phyloP scores from a whole-genome alignment of 1,284 basidiomycete genomes.

The Cystobasidiaceae sp. region DNA sequence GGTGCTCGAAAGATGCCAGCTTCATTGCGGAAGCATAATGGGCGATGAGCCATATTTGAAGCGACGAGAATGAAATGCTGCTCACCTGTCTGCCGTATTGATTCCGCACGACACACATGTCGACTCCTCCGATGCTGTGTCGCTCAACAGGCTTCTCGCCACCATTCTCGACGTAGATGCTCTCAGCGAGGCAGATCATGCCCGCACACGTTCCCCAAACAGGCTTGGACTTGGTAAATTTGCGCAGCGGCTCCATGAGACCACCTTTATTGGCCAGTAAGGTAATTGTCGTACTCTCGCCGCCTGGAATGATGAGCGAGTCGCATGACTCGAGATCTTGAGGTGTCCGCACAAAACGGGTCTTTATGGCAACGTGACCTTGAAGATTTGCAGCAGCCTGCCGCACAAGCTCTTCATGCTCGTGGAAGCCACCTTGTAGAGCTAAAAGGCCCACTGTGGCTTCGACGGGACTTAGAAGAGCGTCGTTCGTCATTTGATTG shows the following conservation, averaged over 20 bases:
- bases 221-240: conserved; percentile 63
- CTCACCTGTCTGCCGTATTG: conserved; percentile 59
- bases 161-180: conserved; percentile 52
- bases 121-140: conserved; percentile 76
- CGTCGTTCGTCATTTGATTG: conserved; percentile 3
- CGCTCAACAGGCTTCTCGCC: conserved; percentile 82
- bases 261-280: conserved; percentile 73
- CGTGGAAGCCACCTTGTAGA: conserved; percentile 87
- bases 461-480: background rate
- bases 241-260: conserved; percentile 69
- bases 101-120: conserved; percentile 76
- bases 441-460: conserved; percentile 54
- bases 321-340: conserved; percentile 71
- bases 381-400: conserved; percentile 49
- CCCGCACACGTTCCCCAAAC: conserved; percentile 98
- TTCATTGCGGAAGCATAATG: conserved; percentile 44
- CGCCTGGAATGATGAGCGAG: conserved; percentile 83
- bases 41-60: background rate
- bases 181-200: conserved; percentile 77
- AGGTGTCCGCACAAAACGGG: conserved; percentile 67
- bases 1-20: conserved; percentile 85
- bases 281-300: conserved; percentile 89
- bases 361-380: conserved; percentile 45
- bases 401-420: conserved; percentile 71
- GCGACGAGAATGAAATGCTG: background rate